Evolutionary conservation across 495 filamentous ascomycete species (phyloP), one percentile per base, ranked within the genome.

Genomic region (Staphylotrichum tortipilum): DNA sequence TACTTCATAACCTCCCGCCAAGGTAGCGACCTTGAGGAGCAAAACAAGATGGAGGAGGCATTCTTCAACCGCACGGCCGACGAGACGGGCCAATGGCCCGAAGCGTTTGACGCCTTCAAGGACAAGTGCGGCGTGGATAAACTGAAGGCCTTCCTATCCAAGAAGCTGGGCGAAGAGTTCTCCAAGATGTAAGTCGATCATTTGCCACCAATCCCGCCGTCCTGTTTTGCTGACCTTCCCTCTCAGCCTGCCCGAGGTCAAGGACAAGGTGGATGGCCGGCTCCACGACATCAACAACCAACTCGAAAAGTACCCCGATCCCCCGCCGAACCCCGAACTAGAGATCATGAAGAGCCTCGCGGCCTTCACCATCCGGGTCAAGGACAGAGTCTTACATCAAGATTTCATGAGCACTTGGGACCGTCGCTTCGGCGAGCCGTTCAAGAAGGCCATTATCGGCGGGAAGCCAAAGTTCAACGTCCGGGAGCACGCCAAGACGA

Each of bases 1-100:
- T 86, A 83, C 47, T 84, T 78, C 46, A 78, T 86, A 17, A 81
- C 78, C 44, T 81, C 63, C 53, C 74, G 34, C 7, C 64, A 37
- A 35, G 80, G 48, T 49, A 58, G 54, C 23, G 66, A 76, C 22
- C 73, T 87, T 41, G 62, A 70, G 2, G 60, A 70, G 8, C 83
- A 83, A 0, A 65, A 76, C 1, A 56, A 59, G 6, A 77, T 80
- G 55, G 85, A 88, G 47, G 67, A 73, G 3, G 49, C 63, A 0
- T 88, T 85, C 57, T 89, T 89, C 44, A 55, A 65, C 0, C 52
- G 68, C 0, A 60, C 51, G 1, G 49, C 54, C 1, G 45, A 53
- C 14, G 23, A 44, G 0, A 21, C 53, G 1, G 56, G 65, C 1
- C 63, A 75, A 1, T 86, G 80, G 78, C 61, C 70, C 0, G 59